A percentile compares a stretch with the other conserved stretches of the same genome.
These are phyloP conservation scores for Basipetospora chlamydospora DNA, from an alignment of 2,329 filamentous ascomycete genomes.

Conservation along the genomic window DNA sequence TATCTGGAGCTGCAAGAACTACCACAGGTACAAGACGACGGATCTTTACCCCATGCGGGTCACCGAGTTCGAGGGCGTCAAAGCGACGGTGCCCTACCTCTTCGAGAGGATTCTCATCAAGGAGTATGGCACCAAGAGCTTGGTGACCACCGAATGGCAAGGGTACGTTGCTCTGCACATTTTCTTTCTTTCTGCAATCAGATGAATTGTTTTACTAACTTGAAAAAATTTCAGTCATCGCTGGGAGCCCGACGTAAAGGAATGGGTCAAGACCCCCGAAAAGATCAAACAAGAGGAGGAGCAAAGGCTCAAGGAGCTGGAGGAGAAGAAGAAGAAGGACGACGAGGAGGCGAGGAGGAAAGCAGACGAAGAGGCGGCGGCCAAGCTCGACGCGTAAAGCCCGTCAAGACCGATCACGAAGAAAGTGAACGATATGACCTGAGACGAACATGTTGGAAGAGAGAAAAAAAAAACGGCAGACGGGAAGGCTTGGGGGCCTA, in stretches of 20 bases:
- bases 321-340: slow-evolving; percentile 11
- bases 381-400: background rate
- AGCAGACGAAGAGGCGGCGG: slow-evolving; percentile 6
- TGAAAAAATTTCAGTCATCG: no score
- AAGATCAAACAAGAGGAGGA: slow-evolving; percentile 14
- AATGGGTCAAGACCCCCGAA: slow-evolving; percentile 38
- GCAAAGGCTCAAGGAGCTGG: slow-evolving; percentile 13
- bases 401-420: background rate
- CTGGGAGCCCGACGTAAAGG: slow-evolving; percentile 42
- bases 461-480: no score
- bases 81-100: slow-evolving; percentile 53
- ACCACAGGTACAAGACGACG: slow-evolving; percentile 53
- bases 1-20: slow-evolving; percentile 67
- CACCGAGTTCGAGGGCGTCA: slow-evolving; percentile 60
- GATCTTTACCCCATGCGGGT: slow-evolving; percentile 65
- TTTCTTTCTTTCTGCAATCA: background rate
- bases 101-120: slow-evolving; percentile 51
- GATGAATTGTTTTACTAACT: no score
- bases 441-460: no score
- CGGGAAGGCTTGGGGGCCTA: no score
- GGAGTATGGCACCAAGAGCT: slow-evolving; percentile 49
- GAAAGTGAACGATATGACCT: no score
- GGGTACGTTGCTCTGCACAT: slow-evolving; percentile 31
- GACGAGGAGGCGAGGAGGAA: slow-evolving; percentile 7
- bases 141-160: slow-evolving; percentile 45